Evolutionary conservation across 2,329 filamentous ascomycete genomes (phyloP), one percentile per base, ranked within the genome.

Genomic region (Davidsoniella neocaledoniae): DNA sequence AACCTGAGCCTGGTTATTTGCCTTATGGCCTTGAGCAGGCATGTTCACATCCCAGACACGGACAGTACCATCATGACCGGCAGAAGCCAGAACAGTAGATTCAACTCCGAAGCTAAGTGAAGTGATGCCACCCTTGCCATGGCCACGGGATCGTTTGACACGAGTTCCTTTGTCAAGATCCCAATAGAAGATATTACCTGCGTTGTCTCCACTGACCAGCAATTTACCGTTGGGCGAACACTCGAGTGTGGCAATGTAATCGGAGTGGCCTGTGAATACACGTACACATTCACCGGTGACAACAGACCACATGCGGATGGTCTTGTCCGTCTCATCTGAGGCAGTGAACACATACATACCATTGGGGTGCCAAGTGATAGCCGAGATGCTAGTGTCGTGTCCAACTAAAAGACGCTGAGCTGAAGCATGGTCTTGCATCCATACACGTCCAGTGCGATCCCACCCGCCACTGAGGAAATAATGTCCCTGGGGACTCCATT

Each of bases 231-330:
- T 87, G 1, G 86, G 86, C 19, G 86, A 82, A 59, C 87, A 94
- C 55, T 90, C 78, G 23, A 96, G 68, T 0, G 86, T 77, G 12
- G 83, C 93, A 60, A 96, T 80, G 59, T 86, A 86, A 46, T 91
- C 86, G 0, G 79, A 83, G 61, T 98, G 91, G 1, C 91, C 91
- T 0, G 85, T 87, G 61, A 96, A 94, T 59, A 96, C 78, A 23
- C 91, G 83, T 4, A 95, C 85, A 36, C 87, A 86, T 54, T 81
- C 80, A 25, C 91, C 91, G 7, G 83, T 90, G 9, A 79, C 75
- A n/a, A 95, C 77, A 8, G 87, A 81, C 91, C 91, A 98, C 90
- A 98, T 96, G 26, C 91, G 81, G 33, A 96, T 85, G 0, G 87
- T 91, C 63, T 90, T 90, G 64, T 98, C 78, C 5, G 72, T 76